A percentile compares a stretch with the other conserved stretches of the same genome.
Conservation (phyloP, 441 rosid genomes). For the Omphalea diandra region DNA sequence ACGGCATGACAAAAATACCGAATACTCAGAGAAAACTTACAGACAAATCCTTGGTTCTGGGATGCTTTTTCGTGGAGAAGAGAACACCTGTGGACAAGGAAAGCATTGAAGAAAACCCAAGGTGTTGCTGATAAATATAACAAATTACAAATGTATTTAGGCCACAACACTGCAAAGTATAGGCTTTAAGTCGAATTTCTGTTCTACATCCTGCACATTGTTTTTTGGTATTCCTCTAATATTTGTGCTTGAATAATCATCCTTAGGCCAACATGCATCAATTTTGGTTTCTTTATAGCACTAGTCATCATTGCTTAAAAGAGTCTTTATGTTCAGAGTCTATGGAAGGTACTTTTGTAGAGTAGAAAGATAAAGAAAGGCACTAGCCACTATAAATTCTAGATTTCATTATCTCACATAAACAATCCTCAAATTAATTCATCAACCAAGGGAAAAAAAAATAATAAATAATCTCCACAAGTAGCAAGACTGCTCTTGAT, state of each 20-base stretch:
- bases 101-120: neutral
- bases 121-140: neutral
- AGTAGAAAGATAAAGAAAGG: neutral
- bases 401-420: neutral
- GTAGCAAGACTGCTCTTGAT: neutral
- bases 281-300: neutral
- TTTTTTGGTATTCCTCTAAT: neutral
- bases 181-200: neutral
- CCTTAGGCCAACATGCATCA: neutral
- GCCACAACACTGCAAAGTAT: too few relatives aligned
- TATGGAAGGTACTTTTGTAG: neutral
- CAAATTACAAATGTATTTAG: neutral
- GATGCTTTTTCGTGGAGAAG: slow-evolving; percentile 87
- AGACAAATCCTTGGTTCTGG: slow-evolving; percentile 80
- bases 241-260: neutral
- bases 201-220: neutral
- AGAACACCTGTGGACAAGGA: slow-evolving; percentile 63
- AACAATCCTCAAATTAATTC: neutral
- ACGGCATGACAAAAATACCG: slow-evolving; percentile 4
- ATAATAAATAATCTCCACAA: neutral
- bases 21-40: slow-evolving; percentile 45
- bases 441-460: neutral
- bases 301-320: neutral
- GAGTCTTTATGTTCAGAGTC: neutral
- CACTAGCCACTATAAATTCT: too few relatives aligned